Conservation (phyloP, 2,329 filamentous ascomycete species). For the Fusarium sp. region DNA sequence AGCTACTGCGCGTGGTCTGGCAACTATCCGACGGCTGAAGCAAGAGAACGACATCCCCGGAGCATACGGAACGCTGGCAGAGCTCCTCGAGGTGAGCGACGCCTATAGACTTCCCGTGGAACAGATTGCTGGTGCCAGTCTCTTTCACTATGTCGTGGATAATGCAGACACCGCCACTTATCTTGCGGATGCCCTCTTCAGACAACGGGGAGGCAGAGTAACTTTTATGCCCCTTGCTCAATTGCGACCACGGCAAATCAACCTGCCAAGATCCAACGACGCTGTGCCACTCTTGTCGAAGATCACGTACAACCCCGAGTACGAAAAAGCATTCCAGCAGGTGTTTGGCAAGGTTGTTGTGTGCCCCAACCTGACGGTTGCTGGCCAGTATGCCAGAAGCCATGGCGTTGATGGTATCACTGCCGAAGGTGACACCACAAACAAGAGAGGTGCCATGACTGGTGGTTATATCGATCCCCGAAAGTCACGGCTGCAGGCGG, state of each 20-base stretch:
- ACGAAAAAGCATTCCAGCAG: conserved; percentile 88
- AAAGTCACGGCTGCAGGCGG: conserved; percentile 86
- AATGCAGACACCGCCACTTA: conserved; percentile 87
- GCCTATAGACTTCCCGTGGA: conserved; percentile 90
- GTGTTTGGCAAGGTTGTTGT: conserved; percentile 97
- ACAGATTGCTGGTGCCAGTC: conserved; percentile 88
- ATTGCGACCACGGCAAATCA: conserved; percentile 74
- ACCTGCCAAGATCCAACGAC: conserved; percentile 87
- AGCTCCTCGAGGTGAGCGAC: conserved; percentile 88
- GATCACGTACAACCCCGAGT: conserved; percentile 79
- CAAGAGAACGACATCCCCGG: conserved; percentile 82
- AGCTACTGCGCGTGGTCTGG: conserved; percentile 85
- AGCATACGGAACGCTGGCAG: conserved; percentile 91
- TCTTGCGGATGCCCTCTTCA: conserved; percentile 82
- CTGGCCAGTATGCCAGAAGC: conserved; percentile 89
- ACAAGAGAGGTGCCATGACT: conserved; percentile 94
- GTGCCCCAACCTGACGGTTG: conserved; percentile 88
- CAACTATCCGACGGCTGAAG: conserved; percentile 86
- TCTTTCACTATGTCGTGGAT: conserved; percentile 97
- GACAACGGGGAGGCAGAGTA: conserved; percentile 83
- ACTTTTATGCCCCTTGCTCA: conserved; percentile 96
- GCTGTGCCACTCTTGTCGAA: conserved; percentile 89
- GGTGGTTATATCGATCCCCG: conserved; percentile 92
- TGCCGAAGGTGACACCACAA: conserved; percentile 91
- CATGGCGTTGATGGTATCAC: conserved; percentile 95